These are phyloP conservation scores for Fusarium miscanthi DNA, from an alignment of 2,329 filamentous ascomycete genomes.

Conservation along the genomic window DNA sequence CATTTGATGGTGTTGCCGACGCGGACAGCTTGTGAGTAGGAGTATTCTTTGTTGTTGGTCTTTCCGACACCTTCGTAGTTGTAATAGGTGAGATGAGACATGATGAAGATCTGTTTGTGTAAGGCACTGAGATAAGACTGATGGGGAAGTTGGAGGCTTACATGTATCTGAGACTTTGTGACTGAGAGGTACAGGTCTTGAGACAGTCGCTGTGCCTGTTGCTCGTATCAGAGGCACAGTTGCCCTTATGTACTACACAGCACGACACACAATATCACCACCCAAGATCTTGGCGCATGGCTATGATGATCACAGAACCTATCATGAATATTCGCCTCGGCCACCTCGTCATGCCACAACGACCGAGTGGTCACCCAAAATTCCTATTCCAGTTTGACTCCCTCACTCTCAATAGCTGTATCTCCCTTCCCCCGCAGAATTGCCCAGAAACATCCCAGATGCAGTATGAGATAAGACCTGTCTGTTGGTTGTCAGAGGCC, in stretches of 20 bases:
- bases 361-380: slow-evolving; percentile 11
- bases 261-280: neutral
- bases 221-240: neutral
- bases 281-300: slow-evolving; percentile 16
- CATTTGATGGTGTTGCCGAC: slow-evolving; percentile 38
- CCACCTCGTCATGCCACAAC: neutral
- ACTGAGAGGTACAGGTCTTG: neutral
- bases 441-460: slow-evolving; percentile 26
- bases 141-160: neutral
- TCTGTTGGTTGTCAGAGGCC: slow-evolving; percentile 11
- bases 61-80: slow-evolving; percentile 49
- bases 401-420: neutral
- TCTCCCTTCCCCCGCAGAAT: neutral
- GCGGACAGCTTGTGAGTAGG: slow-evolving; percentile 40
- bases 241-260: slow-evolving; percentile 21
- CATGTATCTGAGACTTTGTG: neutral
- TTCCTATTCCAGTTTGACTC: slow-evolving; percentile 11
- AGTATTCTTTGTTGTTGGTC: slow-evolving; percentile 39
- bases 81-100: slow-evolving; percentile 49
- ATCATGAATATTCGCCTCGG: neutral
- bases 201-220: neutral
- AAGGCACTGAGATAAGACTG: neutral
- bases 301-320: neutral
- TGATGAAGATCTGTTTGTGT: slow-evolving; percentile 13
- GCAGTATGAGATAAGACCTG: slow-evolving; percentile 18